Evolutionary conservation across 2,329 filamentous ascomycete genomes (phyloP).

Genomic region (Pseudogymnoascus sp.): DNA sequence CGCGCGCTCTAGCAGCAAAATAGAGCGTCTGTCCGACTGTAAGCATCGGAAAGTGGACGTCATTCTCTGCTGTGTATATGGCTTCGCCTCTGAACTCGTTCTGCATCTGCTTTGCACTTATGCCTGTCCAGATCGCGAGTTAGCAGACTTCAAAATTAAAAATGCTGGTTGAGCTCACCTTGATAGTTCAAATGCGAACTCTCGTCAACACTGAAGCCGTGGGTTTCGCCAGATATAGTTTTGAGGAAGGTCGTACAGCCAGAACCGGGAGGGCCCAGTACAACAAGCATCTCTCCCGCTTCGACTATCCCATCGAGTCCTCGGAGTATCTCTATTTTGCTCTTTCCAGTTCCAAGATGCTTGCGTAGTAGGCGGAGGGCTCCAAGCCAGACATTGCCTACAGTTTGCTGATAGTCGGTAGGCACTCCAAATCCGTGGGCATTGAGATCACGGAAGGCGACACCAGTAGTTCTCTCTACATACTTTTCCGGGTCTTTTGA

Average conservation of each 20-base stretch:
- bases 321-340: slow-evolving; percentile 46
- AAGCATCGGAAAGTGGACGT: slow-evolving; percentile 73
- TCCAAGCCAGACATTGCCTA: slow-evolving; percentile 35
- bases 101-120: slow-evolving; percentile 36
- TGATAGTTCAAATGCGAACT: slow-evolving; percentile 51
- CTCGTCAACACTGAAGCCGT: slow-evolving; percentile 45
- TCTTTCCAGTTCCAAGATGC: slow-evolving; percentile 44
- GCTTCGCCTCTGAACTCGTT: slow-evolving; percentile 63
- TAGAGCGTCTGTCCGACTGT: slow-evolving; percentile 81
- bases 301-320: slow-evolving; percentile 55
- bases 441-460: slow-evolving; percentile 20
- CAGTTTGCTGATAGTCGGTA: slow-evolving; percentile 24
- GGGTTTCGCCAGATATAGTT: slow-evolving; percentile 43
- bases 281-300: slow-evolving; percentile 57
- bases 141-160: not conserved
- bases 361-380: slow-evolving; percentile 34
- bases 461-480: slow-evolving; percentile 16
- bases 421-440: slow-evolving; percentile 20
- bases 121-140: not conserved
- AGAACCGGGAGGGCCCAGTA: slow-evolving; percentile 54
- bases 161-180: slow-evolving; percentile 30
- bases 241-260: slow-evolving; percentile 58
- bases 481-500: slow-evolving; percentile 38
- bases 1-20: slow-evolving; percentile 65
- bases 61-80: slow-evolving; percentile 80